Conservation (phyloP, 495 filamentous ascomycete species). For the Aspergillus wentii region DNA sequence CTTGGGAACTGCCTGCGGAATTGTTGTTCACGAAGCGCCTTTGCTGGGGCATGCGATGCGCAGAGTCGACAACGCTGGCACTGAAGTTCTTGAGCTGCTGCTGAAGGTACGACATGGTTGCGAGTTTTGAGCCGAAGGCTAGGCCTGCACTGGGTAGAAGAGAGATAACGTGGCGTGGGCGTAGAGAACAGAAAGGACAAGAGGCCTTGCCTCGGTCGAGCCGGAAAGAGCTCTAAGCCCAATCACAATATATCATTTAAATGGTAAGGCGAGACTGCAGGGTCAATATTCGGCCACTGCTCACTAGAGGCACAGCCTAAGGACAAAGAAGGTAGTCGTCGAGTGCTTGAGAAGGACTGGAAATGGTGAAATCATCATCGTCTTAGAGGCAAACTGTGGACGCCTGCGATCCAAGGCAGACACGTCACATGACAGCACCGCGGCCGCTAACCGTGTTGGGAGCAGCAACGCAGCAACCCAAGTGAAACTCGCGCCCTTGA, state of each 20-base stretch:
- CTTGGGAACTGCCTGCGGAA: conserved; percentile 35
- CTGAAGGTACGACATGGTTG: conserved; percentile 43
- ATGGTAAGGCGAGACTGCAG: neutral
- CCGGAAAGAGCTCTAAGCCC: neutral
- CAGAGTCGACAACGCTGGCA: conserved; percentile 40
- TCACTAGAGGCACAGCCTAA: neutral
- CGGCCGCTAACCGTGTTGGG: conserved; percentile 12
- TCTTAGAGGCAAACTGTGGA: too few relatives aligned
- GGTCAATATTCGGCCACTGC: neutral
- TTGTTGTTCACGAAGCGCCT: conserved; percentile 32
- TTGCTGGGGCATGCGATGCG: conserved; percentile 38
- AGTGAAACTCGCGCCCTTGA: conserved; percentile 19
- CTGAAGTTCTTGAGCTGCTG: conserved; percentile 45
- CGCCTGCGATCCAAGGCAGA: neutral
- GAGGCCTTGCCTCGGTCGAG: neutral
- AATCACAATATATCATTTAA: conserved; percentile 7
- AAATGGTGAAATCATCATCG: neutral
- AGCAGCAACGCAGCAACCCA: conserved; percentile 5
- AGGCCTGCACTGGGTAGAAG: conserved; percentile 1
- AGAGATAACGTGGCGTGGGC: neutral
- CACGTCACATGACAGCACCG: neutral
- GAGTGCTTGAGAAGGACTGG: conserved; percentile 1
- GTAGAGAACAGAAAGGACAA: conserved; percentile 2
- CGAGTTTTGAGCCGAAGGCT: conserved; percentile 2
- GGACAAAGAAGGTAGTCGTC: neutral